A percentile compares a stretch with the other conserved stretches of the same genome.
Evolutionary conservation across 345 rosid genomes (phyloP).

Genomic region (Eucalyptus cladocalyx): DNA sequence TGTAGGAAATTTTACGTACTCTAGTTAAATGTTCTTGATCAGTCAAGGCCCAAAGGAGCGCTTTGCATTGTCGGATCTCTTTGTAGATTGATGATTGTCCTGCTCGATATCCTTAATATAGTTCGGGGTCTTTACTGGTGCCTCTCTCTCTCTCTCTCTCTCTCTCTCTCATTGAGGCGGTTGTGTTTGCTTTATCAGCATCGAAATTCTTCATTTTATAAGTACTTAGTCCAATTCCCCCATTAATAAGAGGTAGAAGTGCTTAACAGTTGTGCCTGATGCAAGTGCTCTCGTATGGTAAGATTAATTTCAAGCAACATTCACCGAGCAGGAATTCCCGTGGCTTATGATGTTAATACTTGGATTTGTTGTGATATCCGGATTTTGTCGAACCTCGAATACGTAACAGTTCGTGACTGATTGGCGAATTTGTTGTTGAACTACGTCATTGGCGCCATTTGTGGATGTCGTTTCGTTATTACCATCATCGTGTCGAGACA

Average conservation of each 20-base stretch:
- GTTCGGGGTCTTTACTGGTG: not conserved
- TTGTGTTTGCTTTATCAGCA: not conserved
- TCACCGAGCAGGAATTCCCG: not conserved
- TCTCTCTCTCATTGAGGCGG: not conserved
- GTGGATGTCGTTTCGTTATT: no score
- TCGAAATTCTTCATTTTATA: not conserved
- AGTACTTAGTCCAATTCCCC: not conserved
- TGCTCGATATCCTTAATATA: not conserved
- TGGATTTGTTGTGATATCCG: not conserved
- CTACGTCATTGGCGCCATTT: accelerated
- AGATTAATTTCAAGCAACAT: not conserved
- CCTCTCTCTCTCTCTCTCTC: not conserved
- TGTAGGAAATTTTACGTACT: not conserved
- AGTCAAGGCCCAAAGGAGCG: not conserved
- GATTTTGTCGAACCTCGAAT: accelerated
- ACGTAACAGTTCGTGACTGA: accelerated
- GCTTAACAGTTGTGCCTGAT: not conserved
- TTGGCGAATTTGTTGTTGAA: no score
- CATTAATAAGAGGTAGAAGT: not conserved
- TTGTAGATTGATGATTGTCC: not conserved
- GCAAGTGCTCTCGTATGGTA: not conserved
- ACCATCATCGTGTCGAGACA: accelerated
- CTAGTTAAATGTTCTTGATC: not conserved
- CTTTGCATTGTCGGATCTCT: not conserved
- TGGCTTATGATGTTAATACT: not conserved